These are phyloP conservation scores for Ogataea polymorpha DNA, from an alignment of 805 yeast genomes.

Conservation along the genomic window DNA sequence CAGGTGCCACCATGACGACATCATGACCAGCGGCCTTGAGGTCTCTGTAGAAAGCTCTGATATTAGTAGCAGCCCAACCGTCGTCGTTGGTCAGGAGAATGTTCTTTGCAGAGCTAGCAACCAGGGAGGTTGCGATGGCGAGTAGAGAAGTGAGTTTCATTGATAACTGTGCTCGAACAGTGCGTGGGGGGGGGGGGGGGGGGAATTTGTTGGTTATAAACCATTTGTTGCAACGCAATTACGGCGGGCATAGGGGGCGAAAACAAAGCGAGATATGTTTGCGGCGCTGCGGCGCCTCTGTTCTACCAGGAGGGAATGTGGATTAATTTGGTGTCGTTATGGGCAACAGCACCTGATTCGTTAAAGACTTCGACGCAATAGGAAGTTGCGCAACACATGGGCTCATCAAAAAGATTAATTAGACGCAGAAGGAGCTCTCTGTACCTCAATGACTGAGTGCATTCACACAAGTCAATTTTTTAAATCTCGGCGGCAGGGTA, in stretches of 20 bases:
- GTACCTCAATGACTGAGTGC: background rate
- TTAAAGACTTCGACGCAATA: background rate
- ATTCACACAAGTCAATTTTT: background rate
- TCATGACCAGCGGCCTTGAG: slow-evolving; percentile 45
- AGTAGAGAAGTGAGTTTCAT: slow-evolving; percentile 6
- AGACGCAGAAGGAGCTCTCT: background rate
- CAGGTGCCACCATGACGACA: slow-evolving; percentile 51
- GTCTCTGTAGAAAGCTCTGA: slow-evolving; percentile 52
- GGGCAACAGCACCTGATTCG: background rate
- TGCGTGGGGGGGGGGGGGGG: no score
- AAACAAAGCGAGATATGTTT: background rate
- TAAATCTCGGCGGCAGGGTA: background rate
- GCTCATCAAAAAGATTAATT: background rate
- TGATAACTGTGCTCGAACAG: background rate
- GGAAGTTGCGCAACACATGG: background rate
- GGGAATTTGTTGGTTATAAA: slow-evolving; percentile 3
- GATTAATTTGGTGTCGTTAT: background rate
- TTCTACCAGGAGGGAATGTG: background rate
- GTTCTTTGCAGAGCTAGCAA: slow-evolving; percentile 34
- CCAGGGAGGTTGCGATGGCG: slow-evolving; percentile 3
- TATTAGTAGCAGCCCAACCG: slow-evolving; percentile 55
- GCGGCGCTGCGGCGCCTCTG: slow-evolving; percentile 4
- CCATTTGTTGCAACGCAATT: background rate
- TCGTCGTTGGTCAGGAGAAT: slow-evolving; percentile 55
- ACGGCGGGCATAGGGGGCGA: background rate